phyloP scores from a whole-genome alignment of 306 rosid genomes.

The Begonia masoniana region DNA sequence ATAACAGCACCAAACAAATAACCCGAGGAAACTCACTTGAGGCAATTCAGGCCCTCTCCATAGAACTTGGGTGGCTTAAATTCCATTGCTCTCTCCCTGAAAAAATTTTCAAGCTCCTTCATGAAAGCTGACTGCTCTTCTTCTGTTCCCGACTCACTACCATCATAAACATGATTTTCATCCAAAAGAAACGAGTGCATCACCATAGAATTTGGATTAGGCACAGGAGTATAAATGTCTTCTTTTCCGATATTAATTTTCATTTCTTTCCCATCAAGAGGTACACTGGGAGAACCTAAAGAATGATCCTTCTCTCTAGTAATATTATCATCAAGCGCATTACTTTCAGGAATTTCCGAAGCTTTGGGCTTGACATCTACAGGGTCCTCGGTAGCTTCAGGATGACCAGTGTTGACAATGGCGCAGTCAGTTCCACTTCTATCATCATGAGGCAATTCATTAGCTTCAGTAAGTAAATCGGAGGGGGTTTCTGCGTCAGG shows the following conservation, averaged over 20 bases:
- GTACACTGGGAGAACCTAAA: too few species aligned
- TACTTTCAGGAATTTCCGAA: too few species aligned
- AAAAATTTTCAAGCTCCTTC: constrained; percentile 81
- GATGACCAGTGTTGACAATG: too few species aligned
- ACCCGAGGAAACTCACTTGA: constrained; percentile 50
- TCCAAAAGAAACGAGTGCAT: constrained; percentile 41
- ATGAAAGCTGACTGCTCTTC: constrained; percentile 77
- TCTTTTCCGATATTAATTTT: constrained; percentile 31
- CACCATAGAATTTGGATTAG: constrained; percentile 35
- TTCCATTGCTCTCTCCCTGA: constrained; percentile 83
- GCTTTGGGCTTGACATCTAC: too few species aligned
- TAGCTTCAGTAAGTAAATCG: too few species aligned
- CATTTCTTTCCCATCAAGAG: constrained; percentile 19
- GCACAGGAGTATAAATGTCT: constrained; percentile 23
- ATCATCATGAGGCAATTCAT: too few species aligned
- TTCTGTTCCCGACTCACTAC: constrained; percentile 86
- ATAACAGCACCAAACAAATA: not conserved
- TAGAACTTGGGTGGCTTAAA: constrained; percentile 95
- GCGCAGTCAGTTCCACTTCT: too few species aligned
- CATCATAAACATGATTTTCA: constrained; percentile 31
- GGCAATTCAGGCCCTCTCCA: constrained; percentile 92
- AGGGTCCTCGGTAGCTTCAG: too few species aligned
- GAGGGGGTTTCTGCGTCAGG: too few species aligned
- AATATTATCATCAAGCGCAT: too few species aligned
- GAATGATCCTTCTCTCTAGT: too few species aligned